Evolutionary conservation across 164 flowering plant species (phyloP).

Genomic region (Malania oleifera): DNA sequence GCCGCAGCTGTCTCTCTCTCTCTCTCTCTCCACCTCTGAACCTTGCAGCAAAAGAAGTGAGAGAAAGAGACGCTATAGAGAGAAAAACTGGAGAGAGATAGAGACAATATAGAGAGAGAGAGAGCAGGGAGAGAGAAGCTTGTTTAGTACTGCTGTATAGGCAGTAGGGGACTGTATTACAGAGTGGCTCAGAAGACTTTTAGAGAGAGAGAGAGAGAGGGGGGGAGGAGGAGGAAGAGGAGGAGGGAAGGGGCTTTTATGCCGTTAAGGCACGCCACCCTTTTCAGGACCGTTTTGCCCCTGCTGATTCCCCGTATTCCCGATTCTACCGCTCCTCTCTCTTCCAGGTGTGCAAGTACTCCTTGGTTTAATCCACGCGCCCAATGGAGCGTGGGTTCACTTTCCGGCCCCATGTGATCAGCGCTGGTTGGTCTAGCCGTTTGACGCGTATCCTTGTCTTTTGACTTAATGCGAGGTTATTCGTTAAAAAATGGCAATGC

Average conservation of each 20-base stretch:
- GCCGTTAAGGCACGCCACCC: slow-evolving; percentile 42
- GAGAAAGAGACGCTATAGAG: background rate
- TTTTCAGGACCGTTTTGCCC: slow-evolving; percentile 21
- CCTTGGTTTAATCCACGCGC: too few species aligned
- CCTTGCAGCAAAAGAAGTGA: slow-evolving; percentile 5
- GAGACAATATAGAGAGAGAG: background rate
- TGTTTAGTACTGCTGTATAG: slow-evolving; percentile 9
- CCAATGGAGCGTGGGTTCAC: too few species aligned
- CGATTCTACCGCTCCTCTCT: too few species aligned
- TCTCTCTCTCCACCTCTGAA: slow-evolving; percentile 3
- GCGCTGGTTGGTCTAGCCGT: too few species aligned
- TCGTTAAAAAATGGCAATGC: too few species aligned
- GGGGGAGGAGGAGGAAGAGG: too few species aligned
- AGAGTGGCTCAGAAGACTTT: slow-evolving; percentile 23
- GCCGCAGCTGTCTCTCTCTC: slow-evolving; percentile 15
- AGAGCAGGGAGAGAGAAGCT: background rate
- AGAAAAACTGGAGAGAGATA: background rate
- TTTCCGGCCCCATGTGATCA: too few species aligned
- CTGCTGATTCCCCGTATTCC: background rate
- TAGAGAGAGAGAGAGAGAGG: background rate
- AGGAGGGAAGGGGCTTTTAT: too few species aligned
- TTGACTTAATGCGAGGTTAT: too few species aligned
- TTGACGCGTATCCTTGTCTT: too few species aligned
- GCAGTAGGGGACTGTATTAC: slow-evolving; percentile 26
- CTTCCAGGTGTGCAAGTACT: too few species aligned